phyloP scores from a whole-genome alignment of 352 stramenopile genomes.

The Pythium aphanidermatum region DNA sequence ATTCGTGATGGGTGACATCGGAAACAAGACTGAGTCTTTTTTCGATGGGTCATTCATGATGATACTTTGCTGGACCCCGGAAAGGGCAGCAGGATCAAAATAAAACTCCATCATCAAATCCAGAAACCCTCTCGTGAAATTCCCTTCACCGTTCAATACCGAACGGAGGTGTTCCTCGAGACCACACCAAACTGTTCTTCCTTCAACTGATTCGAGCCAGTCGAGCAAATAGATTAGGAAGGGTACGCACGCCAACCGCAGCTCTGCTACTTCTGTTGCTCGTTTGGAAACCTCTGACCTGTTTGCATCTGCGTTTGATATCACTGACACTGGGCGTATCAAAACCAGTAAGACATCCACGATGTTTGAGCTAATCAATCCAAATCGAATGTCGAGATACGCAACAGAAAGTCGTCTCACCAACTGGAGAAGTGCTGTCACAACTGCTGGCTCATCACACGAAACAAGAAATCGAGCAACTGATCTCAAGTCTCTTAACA shows the following conservation, averaged over 20 bases:
- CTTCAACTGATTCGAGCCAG: slow-evolving; percentile 80
- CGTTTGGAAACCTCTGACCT: not conserved
- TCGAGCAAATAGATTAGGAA: slow-evolving; percentile 70
- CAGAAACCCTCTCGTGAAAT: slow-evolving; percentile 58
- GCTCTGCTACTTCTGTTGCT: slow-evolving; percentile 3
- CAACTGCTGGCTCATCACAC: slow-evolving; percentile 46
- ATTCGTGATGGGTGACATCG: slow-evolving; percentile 33
- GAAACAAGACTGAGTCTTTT: slow-evolving; percentile 66
- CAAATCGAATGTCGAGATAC: slow-evolving; percentile 70
- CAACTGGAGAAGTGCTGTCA: slow-evolving; percentile 42
- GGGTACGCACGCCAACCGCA: slow-evolving; percentile 52
- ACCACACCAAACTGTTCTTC: slow-evolving; percentile 77
- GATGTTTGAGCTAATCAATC: slow-evolving; percentile 68
- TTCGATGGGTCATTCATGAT: slow-evolving; percentile 82
- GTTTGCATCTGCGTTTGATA: not conserved
- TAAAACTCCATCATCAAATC: slow-evolving; percentile 86
- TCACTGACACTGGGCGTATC: slow-evolving; percentile 23
- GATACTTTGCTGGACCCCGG: slow-evolving; percentile 72
- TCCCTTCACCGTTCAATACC: slow-evolving; percentile 67
- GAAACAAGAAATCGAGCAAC: slow-evolving; percentile 58
- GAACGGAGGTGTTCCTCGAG: slow-evolving; percentile 69
- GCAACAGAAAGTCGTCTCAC: slow-evolving; percentile 54
- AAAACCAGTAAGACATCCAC: slow-evolving; percentile 65
- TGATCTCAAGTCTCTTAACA: slow-evolving; percentile 59
- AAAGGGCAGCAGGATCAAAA: slow-evolving; percentile 50